Base-by-base conservation (phyloP, 495 filamentous ascomycete genomes). In the Podospora australis region DNA sequence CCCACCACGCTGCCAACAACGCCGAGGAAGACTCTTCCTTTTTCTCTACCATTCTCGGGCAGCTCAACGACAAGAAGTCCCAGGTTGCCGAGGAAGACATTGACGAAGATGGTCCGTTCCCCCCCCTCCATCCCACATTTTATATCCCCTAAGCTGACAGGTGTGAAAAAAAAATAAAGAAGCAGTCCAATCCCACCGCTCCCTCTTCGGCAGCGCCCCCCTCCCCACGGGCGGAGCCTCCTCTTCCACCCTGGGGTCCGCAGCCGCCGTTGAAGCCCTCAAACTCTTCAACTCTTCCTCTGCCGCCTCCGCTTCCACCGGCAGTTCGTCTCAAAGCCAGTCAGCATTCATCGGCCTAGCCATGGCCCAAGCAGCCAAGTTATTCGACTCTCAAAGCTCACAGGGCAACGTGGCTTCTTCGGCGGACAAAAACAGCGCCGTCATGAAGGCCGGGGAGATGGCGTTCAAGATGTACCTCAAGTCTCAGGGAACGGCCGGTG, bases 241-340 rank as follows among this genome's bases (percentile, higher is more conserved):
- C 16, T 65, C 69, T 16, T 53, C 54, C 13, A 56, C 64, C 38
- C 70, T 84, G 57, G 82, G 81, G 29, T 63, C 67, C 14, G 82
- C 81, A 1, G 78, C 82, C 3, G 82, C 82, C n/a, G 73, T 84
- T 74, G 75, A 86, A 59, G 82, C 82, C 0, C 58, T 84, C 34
- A 84, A 84, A 69, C 73, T 80, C 69, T 84, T 84, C 58, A 68
- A 63, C 4, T 60, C 68, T 19, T 58, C 45, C 53, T 48, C 51
- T 58, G 60, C 47, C 56, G 57, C 36, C 32, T 21, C 34, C 0
- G 38, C 64, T 51, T 6, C 17, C 11, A 14, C 16, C 41, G 30
- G 62, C 53, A 58, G 46, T 40, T 64, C 64, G 48, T 61, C 57
- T 46, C 60, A 66, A 56, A 63, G 60, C 56, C n/a, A n/a, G n/a